A percentile compares a stretch with the other conserved stretches of the same genome.
phyloP scores from a whole-genome alignment of 176 grass and related monocot genomes.

The Oryza glaberrima region DNA sequence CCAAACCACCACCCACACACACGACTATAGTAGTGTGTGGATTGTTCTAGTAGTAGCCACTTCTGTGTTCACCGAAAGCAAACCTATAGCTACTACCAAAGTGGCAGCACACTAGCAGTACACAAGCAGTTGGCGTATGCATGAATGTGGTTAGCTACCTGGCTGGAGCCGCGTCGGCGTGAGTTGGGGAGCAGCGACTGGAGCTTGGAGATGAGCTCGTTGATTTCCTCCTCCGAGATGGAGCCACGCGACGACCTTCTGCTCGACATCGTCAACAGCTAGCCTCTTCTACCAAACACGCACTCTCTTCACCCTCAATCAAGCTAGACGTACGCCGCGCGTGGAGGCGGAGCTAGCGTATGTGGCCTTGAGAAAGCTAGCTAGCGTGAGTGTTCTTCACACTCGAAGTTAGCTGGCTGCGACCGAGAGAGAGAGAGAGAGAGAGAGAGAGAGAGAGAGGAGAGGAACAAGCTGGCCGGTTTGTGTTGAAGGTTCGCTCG shows the following conservation, averaged over 20 bases:
- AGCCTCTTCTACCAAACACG: background rate
- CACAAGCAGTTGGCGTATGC: background rate
- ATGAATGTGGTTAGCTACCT: conserved; percentile 44
- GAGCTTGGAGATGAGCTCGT: conserved; percentile 92
- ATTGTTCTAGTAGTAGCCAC: background rate
- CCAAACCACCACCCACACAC: background rate
- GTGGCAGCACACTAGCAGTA: background rate
- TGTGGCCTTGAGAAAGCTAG: background rate
- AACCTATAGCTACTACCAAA: background rate
- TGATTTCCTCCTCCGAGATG: conserved; percentile 85
- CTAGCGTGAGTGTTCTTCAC: background rate
- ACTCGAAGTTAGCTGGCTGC: background rate
- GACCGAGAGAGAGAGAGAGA: background rate
- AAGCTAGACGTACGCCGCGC: background rate
- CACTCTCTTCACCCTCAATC: background rate
- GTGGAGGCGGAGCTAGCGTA: background rate
- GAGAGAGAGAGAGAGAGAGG: background rate
- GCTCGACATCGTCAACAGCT: conserved; percentile 60
- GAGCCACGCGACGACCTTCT: conserved; percentile 63
- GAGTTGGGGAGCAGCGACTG: conserved; percentile 77
- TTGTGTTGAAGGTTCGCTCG: background rate
- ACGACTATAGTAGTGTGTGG: background rate
- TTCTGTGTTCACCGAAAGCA: background rate
- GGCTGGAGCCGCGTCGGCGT: conserved; percentile 62
- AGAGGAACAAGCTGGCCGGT: background rate